These are phyloP conservation scores for Graphilbum ipis-grandicollis DNA, from an alignment of 2,329 filamentous ascomycete genomes.

Conservation along the genomic window DNA sequence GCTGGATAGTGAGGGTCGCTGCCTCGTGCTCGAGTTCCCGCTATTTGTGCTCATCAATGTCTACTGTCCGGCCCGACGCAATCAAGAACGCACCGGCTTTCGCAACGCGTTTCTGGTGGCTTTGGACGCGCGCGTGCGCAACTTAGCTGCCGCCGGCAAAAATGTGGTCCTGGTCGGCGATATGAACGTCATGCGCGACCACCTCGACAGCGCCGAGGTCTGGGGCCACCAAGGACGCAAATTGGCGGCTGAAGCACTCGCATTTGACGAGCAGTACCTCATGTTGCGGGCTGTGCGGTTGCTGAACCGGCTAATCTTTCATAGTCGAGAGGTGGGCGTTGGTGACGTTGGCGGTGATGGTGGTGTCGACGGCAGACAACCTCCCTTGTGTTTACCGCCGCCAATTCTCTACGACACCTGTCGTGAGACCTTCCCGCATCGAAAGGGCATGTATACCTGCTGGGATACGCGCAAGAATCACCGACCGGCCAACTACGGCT, in stretches of 20 bases:
- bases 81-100: constrained; percentile 67
- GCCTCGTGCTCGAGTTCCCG: constrained; percentile 80
- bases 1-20: constrained; percentile 83
- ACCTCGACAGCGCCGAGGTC: constrained; percentile 61
- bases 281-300: constrained; percentile 54
- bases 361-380: too few species aligned
- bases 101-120: constrained; percentile 63
- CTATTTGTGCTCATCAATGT: constrained; percentile 87
- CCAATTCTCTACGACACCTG: constrained; percentile 73
- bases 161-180: constrained; percentile 76
- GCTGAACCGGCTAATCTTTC: constrained; percentile 72
- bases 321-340: constrained; percentile 49
- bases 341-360: too few species aligned
- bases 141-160: constrained; percentile 65
- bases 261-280: constrained; percentile 50
- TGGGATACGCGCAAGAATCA: constrained; percentile 93
- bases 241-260: constrained; percentile 52
- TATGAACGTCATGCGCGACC: constrained; percentile 57
- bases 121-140: constrained; percentile 70
- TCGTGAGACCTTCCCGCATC: constrained; percentile 60
- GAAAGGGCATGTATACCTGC: constrained; percentile 87
- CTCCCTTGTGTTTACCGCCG: too few species aligned
- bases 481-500: constrained; percentile 86
- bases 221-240: constrained; percentile 28
- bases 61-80: constrained; percentile 80